Evolutionary conservation across 2,329 filamentous ascomycete species (phyloP), one percentile per base, ranked within the genome.

Genomic region (Fusarium mundagurra): DNA sequence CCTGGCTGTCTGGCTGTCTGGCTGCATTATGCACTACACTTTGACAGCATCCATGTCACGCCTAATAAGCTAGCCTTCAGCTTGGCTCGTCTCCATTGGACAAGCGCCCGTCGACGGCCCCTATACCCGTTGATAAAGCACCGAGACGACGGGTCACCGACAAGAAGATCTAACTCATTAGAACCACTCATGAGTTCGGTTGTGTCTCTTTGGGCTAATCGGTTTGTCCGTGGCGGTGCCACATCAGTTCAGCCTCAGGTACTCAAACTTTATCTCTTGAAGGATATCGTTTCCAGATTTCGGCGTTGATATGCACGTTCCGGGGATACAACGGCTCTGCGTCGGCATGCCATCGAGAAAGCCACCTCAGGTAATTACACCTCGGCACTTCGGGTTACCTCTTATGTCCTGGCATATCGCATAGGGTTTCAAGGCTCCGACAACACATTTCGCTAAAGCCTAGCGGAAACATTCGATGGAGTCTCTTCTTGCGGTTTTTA

Each of bases 31-130:
- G 50, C 50, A 45, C 27, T 45, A 53, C 44, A 68, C 47, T 34
- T 57, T 57, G 57, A 55, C 38, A 31, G 31, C 34, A 50, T 43
- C 48, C 43, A 44, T 50, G 62, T 48, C 33, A 29, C 20, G 27
- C 22, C 48, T 33, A 33, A 44, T 36, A 36, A 27, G n/a, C 24
- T 53, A 62, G 54, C 44, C 41, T 67, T 51, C 33, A 41, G 38
- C 51, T 69, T 58, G 60, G 55, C 43, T 69, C 29, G 61, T 72
- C 67, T 55, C 72, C 71, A 50, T 74, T 60, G 55, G 65, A 65
- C 68, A 75, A 75, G 57, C 64, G 61, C 64, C 60, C 51, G 57
- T 61, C 39, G 39, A 61, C 64, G 51, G 57, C 61, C 55, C 60
- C 48, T 57, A 44, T 64, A 51, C 62, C 51, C 60, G 38, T 50